These are phyloP conservation scores for Aspergillus glaucus DNA, from an alignment of 2,329 filamentous ascomycete species.

Conservation along the genomic window DNA sequence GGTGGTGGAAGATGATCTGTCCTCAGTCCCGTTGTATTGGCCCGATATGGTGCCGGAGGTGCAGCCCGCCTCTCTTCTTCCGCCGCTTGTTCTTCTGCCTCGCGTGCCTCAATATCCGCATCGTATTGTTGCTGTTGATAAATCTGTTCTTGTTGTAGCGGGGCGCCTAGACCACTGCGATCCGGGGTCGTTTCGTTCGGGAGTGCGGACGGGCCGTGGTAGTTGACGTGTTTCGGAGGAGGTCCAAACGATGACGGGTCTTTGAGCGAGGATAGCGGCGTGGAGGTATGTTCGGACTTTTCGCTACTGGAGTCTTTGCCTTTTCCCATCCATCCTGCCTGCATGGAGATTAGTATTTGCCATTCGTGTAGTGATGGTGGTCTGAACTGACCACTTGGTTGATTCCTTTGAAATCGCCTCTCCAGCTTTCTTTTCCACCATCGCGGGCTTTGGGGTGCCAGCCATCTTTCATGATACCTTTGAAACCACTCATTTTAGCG, in stretches of 20 bases:
- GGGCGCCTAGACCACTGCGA: constrained; percentile 38
- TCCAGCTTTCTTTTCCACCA: constrained; percentile 49
- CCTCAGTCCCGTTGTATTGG: constrained; percentile 64
- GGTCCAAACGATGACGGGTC: constrained; percentile 75
- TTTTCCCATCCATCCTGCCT: constrained; percentile 57
- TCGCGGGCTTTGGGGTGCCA: constrained; percentile 51
- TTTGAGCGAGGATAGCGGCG: constrained; percentile 63
- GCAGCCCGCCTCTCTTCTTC: constrained; percentile 17
- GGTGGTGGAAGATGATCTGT: constrained; percentile 67
- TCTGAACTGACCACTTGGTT: constrained; percentile 47
- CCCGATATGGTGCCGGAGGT: constrained; percentile 60
- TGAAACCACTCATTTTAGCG: constrained; percentile 42
- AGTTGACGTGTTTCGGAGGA: constrained; percentile 62
- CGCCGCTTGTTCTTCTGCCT: constrained; percentile 28
- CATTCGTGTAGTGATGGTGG: not conserved
- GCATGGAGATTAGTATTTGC: not conserved
- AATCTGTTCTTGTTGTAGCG: constrained; percentile 35
- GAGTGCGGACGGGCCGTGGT: constrained; percentile 41
- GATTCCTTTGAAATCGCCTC: constrained; percentile 52
- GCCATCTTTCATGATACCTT: constrained; percentile 44
- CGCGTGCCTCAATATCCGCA: constrained; percentile 26
- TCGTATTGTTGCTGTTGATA: constrained; percentile 16
- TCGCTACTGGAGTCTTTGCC: constrained; percentile 43
- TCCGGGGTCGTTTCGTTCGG: constrained; percentile 42
- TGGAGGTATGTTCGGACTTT: constrained; percentile 46